Base-by-base conservation (phyloP, 805 yeast species). In the Candida parachauliodes region DNA sequence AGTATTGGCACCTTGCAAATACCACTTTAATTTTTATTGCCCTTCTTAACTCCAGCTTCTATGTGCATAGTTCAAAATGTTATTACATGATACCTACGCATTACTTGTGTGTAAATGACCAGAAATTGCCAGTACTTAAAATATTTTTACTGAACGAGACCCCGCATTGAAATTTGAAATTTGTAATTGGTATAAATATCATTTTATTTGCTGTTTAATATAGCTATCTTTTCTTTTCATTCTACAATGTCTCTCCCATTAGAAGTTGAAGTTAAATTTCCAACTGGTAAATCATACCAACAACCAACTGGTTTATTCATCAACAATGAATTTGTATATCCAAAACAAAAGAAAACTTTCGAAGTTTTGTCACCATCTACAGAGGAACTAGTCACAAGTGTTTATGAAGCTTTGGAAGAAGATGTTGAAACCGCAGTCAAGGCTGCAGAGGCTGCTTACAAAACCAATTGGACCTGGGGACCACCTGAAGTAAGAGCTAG, bases 271-370 rank as follows among this genome's bases (percentile, higher is more conserved):
- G 60, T 82, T 46, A 73, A 71, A 7, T 64, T 80, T 49, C 95
- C 95, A 46, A 83, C 83, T 52, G 95, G 95, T 29, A 64, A 65
- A 22, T 64, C 70, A 24, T 83, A 82, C 55, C 71, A 77, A 36
- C 94, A 85, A 67, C 96, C 96, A 51, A 81, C 84, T 8, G 96
- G 96, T 46, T 67, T 89, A 51, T 89, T 86, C 72, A 87, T 89
- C 60, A 83, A 87, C 70, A 86, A 86, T 62, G 86, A 86, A 60
- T 87, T 83, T 53, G 81, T 81, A 56, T 51, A 66, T 34, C 74
- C 88, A 12, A 60, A 64, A 23, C 74, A 75, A 38, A 76, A 74
- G 38, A 68, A 75, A 52, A 77, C 79, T n/a, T 65, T 83, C 41
- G 74, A 74, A 46, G 84, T 80, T 23, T 57, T 77, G 32, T 73